These are phyloP conservation scores for Ampelomyces quisqualis DNA, from an alignment of 2,329 filamentous ascomycete genomes.

Conservation along the genomic window DNA sequence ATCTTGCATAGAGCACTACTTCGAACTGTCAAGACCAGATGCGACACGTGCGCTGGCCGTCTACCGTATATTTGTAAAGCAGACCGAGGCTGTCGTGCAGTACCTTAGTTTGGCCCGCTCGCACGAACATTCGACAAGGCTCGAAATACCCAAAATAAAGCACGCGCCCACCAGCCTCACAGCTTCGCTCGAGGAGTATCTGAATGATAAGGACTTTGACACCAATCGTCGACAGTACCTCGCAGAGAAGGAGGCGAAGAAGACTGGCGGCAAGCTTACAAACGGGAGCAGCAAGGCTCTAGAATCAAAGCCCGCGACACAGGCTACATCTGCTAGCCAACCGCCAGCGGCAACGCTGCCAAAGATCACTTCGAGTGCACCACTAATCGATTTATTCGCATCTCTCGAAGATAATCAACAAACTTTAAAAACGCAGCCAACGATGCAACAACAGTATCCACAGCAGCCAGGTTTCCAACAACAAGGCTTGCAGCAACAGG, in stretches of 20 bases:
- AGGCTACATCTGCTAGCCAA: conserved; percentile 28
- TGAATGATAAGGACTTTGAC: conserved; percentile 94
- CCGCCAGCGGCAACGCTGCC: conserved; percentile 21
- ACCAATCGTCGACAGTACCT: conserved; percentile 89
- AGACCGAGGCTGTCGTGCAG: conserved; percentile 89
- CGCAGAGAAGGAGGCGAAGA: conserved; percentile 77
- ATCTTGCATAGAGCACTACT: conserved; percentile 74
- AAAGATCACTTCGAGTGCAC: conserved; percentile 23
- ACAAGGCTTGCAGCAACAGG: conserved; percentile 26
- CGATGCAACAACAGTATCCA: conserved; percentile 38
- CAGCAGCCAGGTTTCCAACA: conserved; percentile 35
- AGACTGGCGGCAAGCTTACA: conserved; percentile 47
- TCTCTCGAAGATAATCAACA: conserved; percentile 40
- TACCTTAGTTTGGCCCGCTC: conserved; percentile 85
- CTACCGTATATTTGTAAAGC: conserved; percentile 86
- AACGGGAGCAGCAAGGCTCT: conserved; percentile 43
- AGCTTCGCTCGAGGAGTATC: conserved; percentile 87
- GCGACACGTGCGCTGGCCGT: conserved; percentile 89
- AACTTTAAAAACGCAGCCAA: conserved; percentile 39
- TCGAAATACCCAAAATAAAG: conserved; percentile 95
- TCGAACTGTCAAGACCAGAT: conserved; percentile 94
- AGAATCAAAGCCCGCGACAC: conserved; percentile 35
- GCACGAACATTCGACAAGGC: conserved; percentile 85
- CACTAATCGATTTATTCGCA: conserved; percentile 39
- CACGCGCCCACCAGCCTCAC: conserved; percentile 92